Evolutionary conservation across 2,329 filamentous ascomycete species (phyloP).

Genomic region (Cladosporium colombiae): DNA sequence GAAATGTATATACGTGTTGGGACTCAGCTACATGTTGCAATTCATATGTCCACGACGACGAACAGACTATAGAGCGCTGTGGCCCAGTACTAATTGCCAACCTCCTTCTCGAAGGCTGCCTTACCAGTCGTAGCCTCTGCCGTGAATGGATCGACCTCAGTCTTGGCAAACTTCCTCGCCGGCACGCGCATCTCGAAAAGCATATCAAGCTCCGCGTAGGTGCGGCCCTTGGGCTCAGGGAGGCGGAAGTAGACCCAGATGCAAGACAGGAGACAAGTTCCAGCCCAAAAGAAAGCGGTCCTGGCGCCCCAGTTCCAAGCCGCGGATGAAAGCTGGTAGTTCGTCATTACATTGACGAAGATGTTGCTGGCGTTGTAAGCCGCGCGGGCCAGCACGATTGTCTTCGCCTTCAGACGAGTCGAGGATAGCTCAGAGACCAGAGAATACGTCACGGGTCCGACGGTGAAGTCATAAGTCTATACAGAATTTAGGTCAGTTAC

Average conservation of each 20-base stretch:
- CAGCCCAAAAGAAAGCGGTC: constrained; percentile 41
- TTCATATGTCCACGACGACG: not conserved
- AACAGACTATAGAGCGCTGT: not conserved
- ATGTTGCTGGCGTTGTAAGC: constrained; percentile 44
- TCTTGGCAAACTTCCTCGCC: constrained; percentile 43
- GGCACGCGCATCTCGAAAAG: constrained; percentile 50
- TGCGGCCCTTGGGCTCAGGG: constrained; percentile 57
- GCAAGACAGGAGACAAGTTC: constrained; percentile 37
- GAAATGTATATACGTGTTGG: not conserved
- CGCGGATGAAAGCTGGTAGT: constrained; percentile 12
- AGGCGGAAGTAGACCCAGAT: constrained; percentile 50
- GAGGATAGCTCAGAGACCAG: constrained; percentile 54
- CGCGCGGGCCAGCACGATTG: constrained; percentile 79
- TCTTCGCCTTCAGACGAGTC: constrained; percentile 81
- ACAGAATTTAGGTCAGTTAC: no score
- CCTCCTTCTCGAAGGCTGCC: not conserved
- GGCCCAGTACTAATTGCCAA: not conserved
- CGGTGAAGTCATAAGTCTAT: constrained; percentile 30
- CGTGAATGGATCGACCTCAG: constrained; percentile 14
- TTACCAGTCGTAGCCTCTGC: constrained; percentile 11
- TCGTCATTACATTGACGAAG: constrained; percentile 16
- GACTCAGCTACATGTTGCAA: not conserved
- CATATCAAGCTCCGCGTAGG: constrained; percentile 57
- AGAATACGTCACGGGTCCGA: constrained; percentile 29
- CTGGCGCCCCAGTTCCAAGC: constrained; percentile 18